These are phyloP conservation scores for Pestalotiopsis sp. DNA, from an alignment of 2,329 filamentous ascomycete species.

Conservation along the genomic window DNA sequence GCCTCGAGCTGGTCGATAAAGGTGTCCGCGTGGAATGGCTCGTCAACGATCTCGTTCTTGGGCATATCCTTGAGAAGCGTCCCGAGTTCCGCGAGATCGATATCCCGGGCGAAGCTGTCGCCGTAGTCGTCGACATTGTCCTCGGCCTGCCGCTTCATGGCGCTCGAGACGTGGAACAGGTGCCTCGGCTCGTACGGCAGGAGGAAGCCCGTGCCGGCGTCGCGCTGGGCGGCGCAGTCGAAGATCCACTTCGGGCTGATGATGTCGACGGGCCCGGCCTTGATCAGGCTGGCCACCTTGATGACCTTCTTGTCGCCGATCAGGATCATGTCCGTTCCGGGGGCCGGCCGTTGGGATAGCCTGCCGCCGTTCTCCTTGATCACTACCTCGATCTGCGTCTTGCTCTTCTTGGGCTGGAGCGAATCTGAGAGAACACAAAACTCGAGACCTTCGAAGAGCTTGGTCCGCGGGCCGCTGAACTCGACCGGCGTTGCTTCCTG, in stretches of 20 bases:
- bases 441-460: constrained; percentile 74
- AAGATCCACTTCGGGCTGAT: constrained; percentile 81
- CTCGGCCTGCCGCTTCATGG: constrained; percentile 55
- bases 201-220: constrained; percentile 50
- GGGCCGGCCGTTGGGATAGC: constrained; percentile 73
- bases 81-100: constrained; percentile 65
- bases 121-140: constrained; percentile 74
- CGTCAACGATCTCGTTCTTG: constrained; percentile 42
- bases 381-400: constrained; percentile 77
- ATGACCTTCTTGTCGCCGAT: constrained; percentile 81
- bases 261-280: constrained; percentile 70
- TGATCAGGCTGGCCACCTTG: constrained; percentile 82
- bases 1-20: constrained; percentile 60
- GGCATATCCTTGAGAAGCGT: constrained; percentile 53
- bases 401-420: constrained; percentile 72
- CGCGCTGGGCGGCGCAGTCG: constrained; percentile 71
- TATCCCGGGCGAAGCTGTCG: constrained; percentile 81
- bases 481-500: constrained; percentile 51
- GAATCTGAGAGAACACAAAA: constrained; percentile 87
- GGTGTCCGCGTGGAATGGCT: constrained; percentile 43
- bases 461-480: constrained; percentile 61
- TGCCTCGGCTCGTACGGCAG: constrained; percentile 67
- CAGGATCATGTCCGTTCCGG: constrained; percentile 66
- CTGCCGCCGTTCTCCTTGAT: constrained; percentile 83
- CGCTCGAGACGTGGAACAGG: constrained; percentile 70